Percentiles rank a stretch among this genome's conserved stretches.
These are phyloP conservation scores for Rubus idaeus DNA, from an alignment of 306 rosid species.

Conservation along the genomic window DNA sequence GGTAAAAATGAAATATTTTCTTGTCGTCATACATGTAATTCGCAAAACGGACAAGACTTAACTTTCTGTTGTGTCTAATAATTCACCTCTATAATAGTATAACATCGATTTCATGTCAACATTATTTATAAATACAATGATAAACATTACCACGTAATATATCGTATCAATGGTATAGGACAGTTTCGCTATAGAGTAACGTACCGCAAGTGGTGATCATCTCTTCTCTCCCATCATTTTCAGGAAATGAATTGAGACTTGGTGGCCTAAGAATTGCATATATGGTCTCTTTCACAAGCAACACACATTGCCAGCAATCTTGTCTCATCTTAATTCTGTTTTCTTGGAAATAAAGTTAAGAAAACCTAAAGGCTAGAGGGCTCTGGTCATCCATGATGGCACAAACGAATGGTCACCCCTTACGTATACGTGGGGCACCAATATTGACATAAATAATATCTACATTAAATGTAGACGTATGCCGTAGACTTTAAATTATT, in stretches of 20 bases:
- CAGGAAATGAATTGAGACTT: not conserved
- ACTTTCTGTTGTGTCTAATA: too few relatives aligned
- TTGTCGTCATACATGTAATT: too few relatives aligned
- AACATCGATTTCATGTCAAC: too few relatives aligned
- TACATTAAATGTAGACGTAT: not conserved
- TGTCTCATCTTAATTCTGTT: not conserved
- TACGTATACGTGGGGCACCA: constrained; percentile 17
- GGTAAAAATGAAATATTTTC: too few relatives aligned
- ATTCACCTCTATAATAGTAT: too few relatives aligned
- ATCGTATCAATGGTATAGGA: not conserved
- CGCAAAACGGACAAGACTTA: too few relatives aligned
- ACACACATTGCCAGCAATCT: not conserved
- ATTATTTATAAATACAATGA: too few relatives aligned
- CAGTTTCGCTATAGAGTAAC: not conserved
- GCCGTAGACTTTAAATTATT: not conserved
- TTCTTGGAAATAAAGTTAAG: not conserved
- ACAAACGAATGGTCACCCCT: constrained; percentile 14
- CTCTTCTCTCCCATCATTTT: not conserved
- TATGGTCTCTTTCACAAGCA: not conserved
- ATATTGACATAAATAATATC: not conserved
- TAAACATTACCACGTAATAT: not conserved
- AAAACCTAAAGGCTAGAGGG: too few relatives aligned
- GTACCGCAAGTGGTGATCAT: not conserved
- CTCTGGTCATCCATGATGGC: not conserved
- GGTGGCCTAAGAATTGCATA: not conserved